Evolutionary conservation across 176 grass and related monocot species (phyloP).

Genomic region (Triticum aestivum): IWGSC_CS_RefSeq_v2.1 NC_057802.1:365191514-365192013

Average conservation of each 20-base stretch:
- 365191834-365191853: constrained; percentile 93
- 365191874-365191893: constrained; percentile 77
- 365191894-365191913: background rate
- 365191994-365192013: background rate
- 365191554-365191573: constrained; percentile 68
- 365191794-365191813: constrained; percentile 55
- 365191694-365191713: constrained; percentile 44
- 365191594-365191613: constrained; percentile 76
- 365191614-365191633: constrained; percentile 56
- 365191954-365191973: constrained; percentile 27
- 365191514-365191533: constrained; percentile 47
- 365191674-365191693: constrained; percentile 58
- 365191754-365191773: constrained; percentile 29
- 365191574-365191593: constrained; percentile 74
- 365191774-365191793: constrained; percentile 75
- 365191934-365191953: constrained; percentile 37
- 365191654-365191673: constrained; percentile 69
- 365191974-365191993: constrained; percentile 46
- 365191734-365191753: constrained; percentile 38
- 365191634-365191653: constrained; percentile 57
- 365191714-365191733: constrained; percentile 24
- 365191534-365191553: constrained; percentile 58
- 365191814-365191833: constrained; percentile 83
- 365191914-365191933: constrained; percentile 36
- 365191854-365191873: constrained; percentile 82